Conservation (phyloP, 805 yeast genomes). For the Geotrichum ghanense region DNA sequence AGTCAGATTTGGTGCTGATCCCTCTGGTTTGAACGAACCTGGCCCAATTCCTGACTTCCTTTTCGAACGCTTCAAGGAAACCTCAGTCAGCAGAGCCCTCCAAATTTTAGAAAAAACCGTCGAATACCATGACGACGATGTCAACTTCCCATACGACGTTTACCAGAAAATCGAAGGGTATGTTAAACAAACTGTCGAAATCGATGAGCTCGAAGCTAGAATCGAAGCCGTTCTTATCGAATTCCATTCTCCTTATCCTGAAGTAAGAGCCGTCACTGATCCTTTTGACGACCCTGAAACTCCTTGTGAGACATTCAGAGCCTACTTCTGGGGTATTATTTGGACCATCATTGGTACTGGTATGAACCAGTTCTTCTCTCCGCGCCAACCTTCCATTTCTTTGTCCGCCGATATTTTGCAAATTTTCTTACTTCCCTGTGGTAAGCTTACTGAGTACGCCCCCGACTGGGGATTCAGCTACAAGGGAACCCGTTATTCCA, state of each 20-base stretch:
- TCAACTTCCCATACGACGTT: background rate
- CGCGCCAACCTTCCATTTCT: slow-evolving; percentile 40
- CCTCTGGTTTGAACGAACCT: background rate
- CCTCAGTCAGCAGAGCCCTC: background rate
- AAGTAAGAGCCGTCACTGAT: slow-evolving; percentile 43
- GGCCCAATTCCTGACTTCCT: background rate
- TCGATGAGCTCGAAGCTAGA: slow-evolving; percentile 23
- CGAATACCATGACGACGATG: slow-evolving; percentile 2
- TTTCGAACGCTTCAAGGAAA: background rate
- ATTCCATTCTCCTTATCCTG: slow-evolving; percentile 45
- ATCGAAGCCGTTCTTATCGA: slow-evolving; percentile 33
- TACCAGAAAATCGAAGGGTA: slow-evolving; percentile 5
- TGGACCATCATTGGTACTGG: slow-evolving; percentile 37
- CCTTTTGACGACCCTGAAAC: slow-evolving; percentile 35
- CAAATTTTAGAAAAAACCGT: background rate
- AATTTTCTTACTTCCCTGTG: slow-evolving; percentile 49
- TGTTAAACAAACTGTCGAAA: slow-evolving; percentile 9
- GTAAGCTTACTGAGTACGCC: slow-evolving; percentile 27
- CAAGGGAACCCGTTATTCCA: slow-evolving; percentile 30
- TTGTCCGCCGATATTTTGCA: slow-evolving; percentile 42
- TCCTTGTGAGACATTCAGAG: slow-evolving; percentile 41
- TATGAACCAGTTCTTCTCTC: slow-evolving; percentile 32
- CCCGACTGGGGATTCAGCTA: slow-evolving; percentile 37
- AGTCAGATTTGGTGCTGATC: background rate
- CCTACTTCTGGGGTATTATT: slow-evolving; percentile 38